phyloP scores from a whole-genome alignment of 208 protist genomes.

The Trichomonas vaginalis region DNA sequence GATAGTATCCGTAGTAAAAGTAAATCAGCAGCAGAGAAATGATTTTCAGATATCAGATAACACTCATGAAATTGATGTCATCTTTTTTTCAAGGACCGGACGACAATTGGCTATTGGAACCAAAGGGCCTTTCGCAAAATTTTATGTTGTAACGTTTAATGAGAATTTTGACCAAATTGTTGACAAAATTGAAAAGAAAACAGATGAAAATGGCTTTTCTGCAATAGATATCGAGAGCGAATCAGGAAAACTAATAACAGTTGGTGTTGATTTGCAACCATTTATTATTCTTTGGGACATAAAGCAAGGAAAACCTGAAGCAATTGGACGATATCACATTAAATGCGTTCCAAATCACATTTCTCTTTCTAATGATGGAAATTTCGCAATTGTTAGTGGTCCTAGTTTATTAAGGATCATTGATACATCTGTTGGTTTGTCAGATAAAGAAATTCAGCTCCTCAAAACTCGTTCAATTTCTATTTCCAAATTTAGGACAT shows the following conservation, averaged over 20 bases:
- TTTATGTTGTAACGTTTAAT: neutral
- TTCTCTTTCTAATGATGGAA: neutral
- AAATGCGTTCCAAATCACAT: neutral
- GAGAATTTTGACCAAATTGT: neutral
- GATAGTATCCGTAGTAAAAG: neutral
- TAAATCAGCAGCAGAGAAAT: neutral
- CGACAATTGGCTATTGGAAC: neutral
- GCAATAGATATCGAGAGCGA: neutral
- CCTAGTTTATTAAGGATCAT: neutral
- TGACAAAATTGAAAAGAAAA: neutral
- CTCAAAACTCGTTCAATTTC: neutral
- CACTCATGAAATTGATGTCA: neutral
- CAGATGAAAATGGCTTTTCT: constrained; percentile 3
- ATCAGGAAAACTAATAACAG: neutral
- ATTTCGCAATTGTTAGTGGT: neutral
- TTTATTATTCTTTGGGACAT: constrained; percentile 12
- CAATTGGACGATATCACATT: neutral
- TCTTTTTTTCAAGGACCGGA: neutral
- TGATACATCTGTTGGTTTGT: neutral
- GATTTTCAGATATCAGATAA: neutral
- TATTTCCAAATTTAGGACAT: neutral
- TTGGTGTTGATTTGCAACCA: neutral
- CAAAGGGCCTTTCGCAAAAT: neutral
- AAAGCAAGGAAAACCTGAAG: neutral
- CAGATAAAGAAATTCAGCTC: neutral